Evolutionary conservation across 2,329 filamentous ascomycete genomes (phyloP).

Genomic region (Rutstroemia sp.): DNA sequence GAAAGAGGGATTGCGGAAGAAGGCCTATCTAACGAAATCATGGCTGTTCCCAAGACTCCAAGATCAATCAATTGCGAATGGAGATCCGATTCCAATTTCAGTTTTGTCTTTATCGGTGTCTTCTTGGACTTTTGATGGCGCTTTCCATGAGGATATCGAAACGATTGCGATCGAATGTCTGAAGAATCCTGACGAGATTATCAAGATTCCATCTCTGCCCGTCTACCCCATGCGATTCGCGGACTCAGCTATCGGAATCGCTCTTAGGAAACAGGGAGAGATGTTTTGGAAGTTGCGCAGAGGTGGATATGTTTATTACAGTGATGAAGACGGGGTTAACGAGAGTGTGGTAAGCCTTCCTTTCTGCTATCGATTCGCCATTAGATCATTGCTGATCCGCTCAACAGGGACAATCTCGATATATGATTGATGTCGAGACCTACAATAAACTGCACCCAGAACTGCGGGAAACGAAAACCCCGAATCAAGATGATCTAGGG

Average conservation of each 20-base stretch:
- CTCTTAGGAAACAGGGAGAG: conserved; percentile 9
- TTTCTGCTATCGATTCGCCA: not conserved
- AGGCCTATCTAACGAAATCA: conserved; percentile 4
- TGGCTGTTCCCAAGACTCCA: not conserved
- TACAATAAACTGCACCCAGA: conserved; percentile 2
- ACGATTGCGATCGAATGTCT: conserved; percentile 3
- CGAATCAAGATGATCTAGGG: conserved; percentile 5
- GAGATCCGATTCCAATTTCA: not conserved
- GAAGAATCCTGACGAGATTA: not conserved
- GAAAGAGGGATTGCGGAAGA: not conserved
- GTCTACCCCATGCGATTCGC: conserved; percentile 5
- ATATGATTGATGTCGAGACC: conserved; percentile 7
- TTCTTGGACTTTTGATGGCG: conserved; percentile 8
- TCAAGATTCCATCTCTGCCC: conserved; percentile 3
- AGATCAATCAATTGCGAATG: not conserved
- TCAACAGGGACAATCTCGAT: conserved; percentile 5
- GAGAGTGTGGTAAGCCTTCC: not conserved
- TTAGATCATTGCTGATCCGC: not conserved
- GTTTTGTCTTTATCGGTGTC: conserved; percentile 1
- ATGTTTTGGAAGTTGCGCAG: conserved; percentile 9
- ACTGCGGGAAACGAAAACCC: not conserved
- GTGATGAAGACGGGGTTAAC: not conserved
- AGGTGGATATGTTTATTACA: conserved; percentile 4
- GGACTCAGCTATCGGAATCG: not conserved
- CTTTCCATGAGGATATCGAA: not conserved